phyloP scores from a whole-genome alignment of 2,329 filamentous ascomycete species.

The Cryphonectria nitschkei region DNA sequence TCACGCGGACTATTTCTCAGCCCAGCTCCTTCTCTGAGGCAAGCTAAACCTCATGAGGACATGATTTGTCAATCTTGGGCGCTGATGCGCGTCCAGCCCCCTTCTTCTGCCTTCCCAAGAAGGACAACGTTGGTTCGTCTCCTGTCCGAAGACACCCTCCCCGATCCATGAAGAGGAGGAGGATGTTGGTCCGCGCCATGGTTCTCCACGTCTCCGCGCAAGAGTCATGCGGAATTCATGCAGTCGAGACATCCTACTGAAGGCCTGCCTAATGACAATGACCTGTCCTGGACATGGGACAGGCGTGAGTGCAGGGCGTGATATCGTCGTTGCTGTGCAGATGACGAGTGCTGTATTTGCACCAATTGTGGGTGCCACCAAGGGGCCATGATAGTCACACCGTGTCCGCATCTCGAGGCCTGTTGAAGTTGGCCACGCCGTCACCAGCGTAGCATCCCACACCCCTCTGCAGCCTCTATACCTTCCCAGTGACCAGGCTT shows the following conservation, averaged over 20 bases:
- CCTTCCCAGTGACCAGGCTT: background rate
- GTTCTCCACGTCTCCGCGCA: background rate
- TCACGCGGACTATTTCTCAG: background rate
- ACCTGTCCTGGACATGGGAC: background rate
- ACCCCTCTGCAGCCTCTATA: background rate
- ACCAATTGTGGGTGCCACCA: background rate
- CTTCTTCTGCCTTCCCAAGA: conserved; percentile 13
- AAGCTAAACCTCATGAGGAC: conserved; percentile 3
- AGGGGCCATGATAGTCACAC: conserved; percentile 2
- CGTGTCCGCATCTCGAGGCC: background rate
- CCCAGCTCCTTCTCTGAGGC: background rate
- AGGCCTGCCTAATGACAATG: background rate
- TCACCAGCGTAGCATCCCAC: conserved; percentile 15
- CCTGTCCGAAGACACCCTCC: conserved; percentile 14
- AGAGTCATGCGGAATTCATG: background rate
- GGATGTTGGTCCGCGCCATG: background rate
- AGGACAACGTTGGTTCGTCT: conserved; percentile 5
- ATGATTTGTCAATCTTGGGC: background rate
- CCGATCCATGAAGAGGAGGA: background rate
- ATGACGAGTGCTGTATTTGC: background rate
- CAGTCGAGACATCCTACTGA: conserved; percentile 2
- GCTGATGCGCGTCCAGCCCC: background rate
- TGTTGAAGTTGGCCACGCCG: background rate
- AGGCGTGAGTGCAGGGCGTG: background rate
- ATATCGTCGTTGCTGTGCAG: conserved; percentile 6